phyloP scores from a whole-genome alignment of 139 green algal species.

The Desmodesmus armatus region DNA sequence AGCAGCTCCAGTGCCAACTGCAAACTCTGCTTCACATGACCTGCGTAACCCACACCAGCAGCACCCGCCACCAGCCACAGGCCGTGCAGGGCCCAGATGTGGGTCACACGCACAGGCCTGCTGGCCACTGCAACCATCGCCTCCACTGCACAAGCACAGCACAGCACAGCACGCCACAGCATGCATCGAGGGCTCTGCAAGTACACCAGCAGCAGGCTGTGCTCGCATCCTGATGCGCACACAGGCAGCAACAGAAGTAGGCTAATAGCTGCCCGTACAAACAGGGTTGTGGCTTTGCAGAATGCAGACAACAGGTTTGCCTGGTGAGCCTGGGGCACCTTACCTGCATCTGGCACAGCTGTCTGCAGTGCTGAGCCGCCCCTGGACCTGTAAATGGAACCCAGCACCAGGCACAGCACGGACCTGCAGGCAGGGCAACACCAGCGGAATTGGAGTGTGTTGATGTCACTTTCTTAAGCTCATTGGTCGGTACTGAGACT shows the following conservation, averaged over 20 bases:
- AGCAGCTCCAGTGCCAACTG: conserved; percentile 73
- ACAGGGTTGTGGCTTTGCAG: too few relatives aligned
- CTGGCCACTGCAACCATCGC: conserved; percentile 71
- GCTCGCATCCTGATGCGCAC: too few relatives aligned
- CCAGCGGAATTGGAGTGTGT: not conserved
- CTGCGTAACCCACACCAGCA: conserved; percentile 80
- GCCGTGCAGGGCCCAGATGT: conserved; percentile 86
- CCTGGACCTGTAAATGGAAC: conserved; percentile 72
- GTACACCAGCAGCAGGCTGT: too few relatives aligned
- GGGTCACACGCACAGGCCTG: conserved; percentile 47
- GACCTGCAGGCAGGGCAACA: conserved; percentile 57
- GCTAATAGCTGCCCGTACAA: too few relatives aligned
- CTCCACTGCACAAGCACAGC: too few relatives aligned
- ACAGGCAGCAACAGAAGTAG: too few relatives aligned
- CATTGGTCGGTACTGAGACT: too few relatives aligned
- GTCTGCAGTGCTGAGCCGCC: conserved; percentile 79
- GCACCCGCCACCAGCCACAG: conserved; percentile 80
- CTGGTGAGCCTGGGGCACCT: too few relatives aligned
- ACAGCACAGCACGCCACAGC: too few relatives aligned
- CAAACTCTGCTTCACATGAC: conserved; percentile 60
- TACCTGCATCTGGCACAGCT: conserved; percentile 48
- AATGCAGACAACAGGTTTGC: too few relatives aligned
- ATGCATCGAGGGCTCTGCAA: conserved; percentile 27
- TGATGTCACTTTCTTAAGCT: too few relatives aligned
- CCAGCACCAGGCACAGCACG: conserved; percentile 79